Conservation (phyloP, 495 filamentous ascomycete genomes). For the Rhypophila decipiens region DNA sequence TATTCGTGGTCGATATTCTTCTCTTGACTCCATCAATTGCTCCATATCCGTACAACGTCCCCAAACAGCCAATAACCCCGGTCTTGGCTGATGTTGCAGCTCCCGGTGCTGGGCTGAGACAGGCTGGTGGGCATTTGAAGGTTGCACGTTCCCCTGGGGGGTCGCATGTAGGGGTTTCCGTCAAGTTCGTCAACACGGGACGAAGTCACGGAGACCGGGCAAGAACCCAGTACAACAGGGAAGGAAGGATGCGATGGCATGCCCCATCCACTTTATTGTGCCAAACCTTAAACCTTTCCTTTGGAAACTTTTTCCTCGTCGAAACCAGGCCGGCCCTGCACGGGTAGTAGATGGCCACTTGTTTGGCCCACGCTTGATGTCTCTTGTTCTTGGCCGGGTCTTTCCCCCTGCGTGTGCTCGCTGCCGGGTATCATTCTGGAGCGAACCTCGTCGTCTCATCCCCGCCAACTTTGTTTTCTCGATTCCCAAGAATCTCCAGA, state of each 20-base stretch:
- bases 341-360: background rate
- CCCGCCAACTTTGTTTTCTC: constrained; percentile 3
- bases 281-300: too few relatives aligned
- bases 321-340: background rate
- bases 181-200: background rate
- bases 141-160: background rate
- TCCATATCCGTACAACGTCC: too few relatives aligned
- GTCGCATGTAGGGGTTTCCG: background rate
- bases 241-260: background rate
- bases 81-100: background rate
- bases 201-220: background rate
- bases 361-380: background rate
- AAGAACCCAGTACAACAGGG: too few relatives aligned
- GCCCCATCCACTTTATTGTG: background rate
- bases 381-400: background rate
- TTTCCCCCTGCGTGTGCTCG: background rate
- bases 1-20: too few relatives aligned
- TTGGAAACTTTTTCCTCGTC: too few relatives aligned
- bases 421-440: constrained; percentile 7
- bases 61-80: too few relatives aligned
- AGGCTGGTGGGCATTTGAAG: background rate
- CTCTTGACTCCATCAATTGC: too few relatives aligned
- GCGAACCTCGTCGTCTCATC: constrained; percentile 11
- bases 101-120: background rate
- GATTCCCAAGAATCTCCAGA: background rate